phyloP scores from a whole-genome alignment of 176 grass and related monocot species.

The Poa pratensis region DNA sequence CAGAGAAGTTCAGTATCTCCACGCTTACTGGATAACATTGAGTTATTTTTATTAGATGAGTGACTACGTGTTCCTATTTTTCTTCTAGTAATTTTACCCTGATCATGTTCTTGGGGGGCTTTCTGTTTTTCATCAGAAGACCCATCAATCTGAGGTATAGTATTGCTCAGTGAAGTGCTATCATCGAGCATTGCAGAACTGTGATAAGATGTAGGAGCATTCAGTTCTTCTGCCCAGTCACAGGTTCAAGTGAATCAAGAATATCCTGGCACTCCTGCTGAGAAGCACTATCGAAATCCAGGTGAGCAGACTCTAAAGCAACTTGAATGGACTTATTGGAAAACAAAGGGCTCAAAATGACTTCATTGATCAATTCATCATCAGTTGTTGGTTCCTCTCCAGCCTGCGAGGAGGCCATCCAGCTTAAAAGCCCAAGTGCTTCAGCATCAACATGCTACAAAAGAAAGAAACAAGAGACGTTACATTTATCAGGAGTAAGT shows the following conservation, averaged over 20 bases:
- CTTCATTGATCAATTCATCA: slow-evolving; percentile 81
- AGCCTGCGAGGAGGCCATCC: slow-evolving; percentile 89
- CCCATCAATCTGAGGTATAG: slow-evolving; percentile 89
- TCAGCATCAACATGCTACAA: slow-evolving; percentile 72
- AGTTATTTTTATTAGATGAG: slow-evolving; percentile 40
- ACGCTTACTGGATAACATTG: slow-evolving; percentile 45
- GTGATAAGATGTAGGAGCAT: slow-evolving; percentile 34
- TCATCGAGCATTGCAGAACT: slow-evolving; percentile 33
- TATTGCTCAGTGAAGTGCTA: slow-evolving; percentile 47
- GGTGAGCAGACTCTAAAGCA: slow-evolving; percentile 79
- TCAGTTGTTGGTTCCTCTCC: slow-evolving; percentile 75
- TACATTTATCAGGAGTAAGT: slow-evolving; percentile 32
- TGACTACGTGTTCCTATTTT: slow-evolving; percentile 19
- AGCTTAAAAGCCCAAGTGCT: slow-evolving; percentile 85
- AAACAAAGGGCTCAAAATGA: slow-evolving; percentile 82
- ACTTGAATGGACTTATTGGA: slow-evolving; percentile 67
- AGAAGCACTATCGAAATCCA: slow-evolving; percentile 85
- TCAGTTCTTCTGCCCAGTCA: slow-evolving; percentile 44
- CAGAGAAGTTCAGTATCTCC: slow-evolving; percentile 59
- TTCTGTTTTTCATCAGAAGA: slow-evolving; percentile 66
- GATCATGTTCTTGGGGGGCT: slow-evolving; percentile 44
- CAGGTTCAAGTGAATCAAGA: slow-evolving; percentile 80
- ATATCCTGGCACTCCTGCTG: slow-evolving; percentile 95
- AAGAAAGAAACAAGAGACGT: slow-evolving; percentile 25
- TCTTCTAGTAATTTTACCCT: slow-evolving; percentile 48